Evolutionary conservation across 2,329 filamentous ascomycete genomes (phyloP).

Genomic region (Colletotrichum filicis): DNA sequence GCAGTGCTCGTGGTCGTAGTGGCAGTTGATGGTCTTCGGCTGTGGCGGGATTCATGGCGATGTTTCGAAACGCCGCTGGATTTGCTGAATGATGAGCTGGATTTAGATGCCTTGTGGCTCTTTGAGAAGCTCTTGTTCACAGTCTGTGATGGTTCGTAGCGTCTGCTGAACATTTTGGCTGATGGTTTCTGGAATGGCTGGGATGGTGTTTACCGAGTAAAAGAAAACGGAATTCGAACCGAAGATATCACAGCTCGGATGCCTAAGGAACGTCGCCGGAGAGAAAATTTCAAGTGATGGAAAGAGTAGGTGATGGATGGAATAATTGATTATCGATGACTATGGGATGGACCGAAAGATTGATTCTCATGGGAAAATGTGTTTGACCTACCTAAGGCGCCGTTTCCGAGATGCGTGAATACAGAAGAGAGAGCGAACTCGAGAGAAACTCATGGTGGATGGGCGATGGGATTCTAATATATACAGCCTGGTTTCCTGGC

Average conservation of each 20-base stretch:
- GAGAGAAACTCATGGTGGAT: conserved; percentile 33
- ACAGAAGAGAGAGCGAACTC: conserved; percentile 1
- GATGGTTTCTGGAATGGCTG: neutral
- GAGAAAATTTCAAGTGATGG: neutral
- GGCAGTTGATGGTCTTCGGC: conserved; percentile 60
- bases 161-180: conserved; percentile 60
- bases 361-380: neutral
- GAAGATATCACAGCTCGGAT: neutral
- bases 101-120: conserved; percentile 60
- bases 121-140: conserved; percentile 64
- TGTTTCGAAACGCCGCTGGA: conserved; percentile 65
- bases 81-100: conserved; percentile 66
- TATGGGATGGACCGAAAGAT: neutral
- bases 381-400: conserved; percentile 47
- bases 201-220: neutral
- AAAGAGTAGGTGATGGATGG: neutral
- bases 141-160: conserved; percentile 52
- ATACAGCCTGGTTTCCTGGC: conserved; percentile 30
- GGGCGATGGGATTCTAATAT: conserved; percentile 31
- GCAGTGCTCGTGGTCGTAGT: conserved; percentile 50
- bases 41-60: conserved; percentile 60
- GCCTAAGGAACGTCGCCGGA: neutral
- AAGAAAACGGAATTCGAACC: neutral
- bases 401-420: conserved; percentile 33
- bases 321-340: neutral